Evolutionary conservation across 768 basidiomycete species (phyloP).

Genomic region (Mycena rebaudengoi): DNA sequence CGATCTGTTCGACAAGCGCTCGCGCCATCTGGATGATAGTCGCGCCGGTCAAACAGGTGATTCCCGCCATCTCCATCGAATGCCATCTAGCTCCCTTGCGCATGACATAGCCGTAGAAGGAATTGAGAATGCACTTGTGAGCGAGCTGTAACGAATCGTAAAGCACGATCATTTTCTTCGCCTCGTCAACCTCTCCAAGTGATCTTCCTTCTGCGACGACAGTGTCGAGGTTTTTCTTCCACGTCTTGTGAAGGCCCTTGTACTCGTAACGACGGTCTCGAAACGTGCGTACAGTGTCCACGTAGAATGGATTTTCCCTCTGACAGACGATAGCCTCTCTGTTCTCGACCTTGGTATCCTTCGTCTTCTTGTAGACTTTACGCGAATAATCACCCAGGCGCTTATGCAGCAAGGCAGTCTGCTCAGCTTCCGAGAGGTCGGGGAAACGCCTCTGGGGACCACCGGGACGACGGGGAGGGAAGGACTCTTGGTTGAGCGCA

Average conservation of each 20-base stretch:
- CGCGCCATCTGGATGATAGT: constrained; percentile 99
- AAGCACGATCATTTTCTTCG: constrained; percentile 98
- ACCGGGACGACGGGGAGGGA: constrained; percentile 82
- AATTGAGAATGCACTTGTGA: constrained; percentile 99
- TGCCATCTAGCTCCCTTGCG: constrained; percentile 99
- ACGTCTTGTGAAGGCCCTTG: constrained; percentile 97
- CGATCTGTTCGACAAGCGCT: constrained; percentile 96
- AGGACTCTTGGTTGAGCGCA: constrained; percentile 92
- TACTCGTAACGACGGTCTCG: constrained; percentile 98
- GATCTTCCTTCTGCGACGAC: constrained; percentile 72
- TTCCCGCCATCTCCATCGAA: constrained; percentile 99
- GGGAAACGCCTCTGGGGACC: constrained; percentile 81
- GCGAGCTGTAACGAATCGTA: constrained; percentile 99
- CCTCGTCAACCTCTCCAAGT: constrained; percentile 91
- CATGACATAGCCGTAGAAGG: constrained; percentile 99
- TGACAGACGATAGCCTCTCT: constrained; percentile 97
- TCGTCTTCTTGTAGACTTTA: constrained; percentile 98
- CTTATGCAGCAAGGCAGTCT: constrained; percentile 93
- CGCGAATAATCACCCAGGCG: constrained; percentile 98
- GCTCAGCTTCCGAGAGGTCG: constrained; percentile 86
- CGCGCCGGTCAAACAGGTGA: constrained; percentile 97
- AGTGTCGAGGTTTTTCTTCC: constrained; percentile 97
- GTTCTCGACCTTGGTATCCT: constrained; percentile 94
- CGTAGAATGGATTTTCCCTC: constrained; percentile 97
- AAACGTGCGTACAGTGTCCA: constrained; percentile 97